These are phyloP conservation scores for Fomitopsis pulvina DNA, from an alignment of 768 basidiomycete genomes.

Conservation along the genomic window DNA sequence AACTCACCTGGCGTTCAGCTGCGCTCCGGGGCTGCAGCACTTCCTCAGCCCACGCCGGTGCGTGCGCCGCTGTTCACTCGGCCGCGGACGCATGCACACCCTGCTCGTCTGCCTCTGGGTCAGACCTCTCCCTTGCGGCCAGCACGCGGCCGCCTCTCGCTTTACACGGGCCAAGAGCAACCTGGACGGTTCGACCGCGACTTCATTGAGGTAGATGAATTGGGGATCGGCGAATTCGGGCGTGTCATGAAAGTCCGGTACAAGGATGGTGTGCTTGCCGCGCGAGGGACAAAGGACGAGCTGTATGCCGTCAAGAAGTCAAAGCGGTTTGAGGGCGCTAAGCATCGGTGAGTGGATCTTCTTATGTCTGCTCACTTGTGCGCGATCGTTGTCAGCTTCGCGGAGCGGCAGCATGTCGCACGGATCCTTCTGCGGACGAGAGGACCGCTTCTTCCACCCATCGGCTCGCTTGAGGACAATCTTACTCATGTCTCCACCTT, in stretches of 20 bases:
- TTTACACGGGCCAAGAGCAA: conserved; percentile 37
- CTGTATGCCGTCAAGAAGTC: conserved; percentile 92
- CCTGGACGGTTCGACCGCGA: conserved; percentile 71
- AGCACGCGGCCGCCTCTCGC: conserved; percentile 13
- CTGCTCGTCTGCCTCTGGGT: conserved; percentile 7
- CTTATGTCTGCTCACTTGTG: not conserved
- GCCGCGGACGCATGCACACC: conserved; percentile 15
- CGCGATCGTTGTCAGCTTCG: not conserved
- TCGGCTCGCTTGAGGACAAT: not conserved
- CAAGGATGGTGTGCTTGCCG: conserved; percentile 33
- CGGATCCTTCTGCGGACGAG: not conserved
- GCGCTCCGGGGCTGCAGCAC: not conserved
- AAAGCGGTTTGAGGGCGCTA: conserved; percentile 83
- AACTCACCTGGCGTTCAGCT: conserved; percentile 19
- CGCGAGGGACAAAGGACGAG: conserved; percentile 15
- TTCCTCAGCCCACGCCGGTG: conserved; percentile 5
- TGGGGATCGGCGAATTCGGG: conserved; percentile 92
- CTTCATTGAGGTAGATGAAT: conserved; percentile 71
- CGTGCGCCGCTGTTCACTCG: conserved; percentile 3
- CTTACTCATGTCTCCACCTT: conserved; percentile 1
- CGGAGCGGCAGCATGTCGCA: not conserved
- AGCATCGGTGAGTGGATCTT: conserved; percentile 68
- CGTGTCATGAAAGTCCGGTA: conserved; percentile 79
- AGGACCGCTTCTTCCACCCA: not conserved
- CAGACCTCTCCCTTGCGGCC: conserved; percentile 4